phyloP scores from a whole-genome alignment of 768 basidiomycete genomes.

The Scleroderma bovista region DNA sequence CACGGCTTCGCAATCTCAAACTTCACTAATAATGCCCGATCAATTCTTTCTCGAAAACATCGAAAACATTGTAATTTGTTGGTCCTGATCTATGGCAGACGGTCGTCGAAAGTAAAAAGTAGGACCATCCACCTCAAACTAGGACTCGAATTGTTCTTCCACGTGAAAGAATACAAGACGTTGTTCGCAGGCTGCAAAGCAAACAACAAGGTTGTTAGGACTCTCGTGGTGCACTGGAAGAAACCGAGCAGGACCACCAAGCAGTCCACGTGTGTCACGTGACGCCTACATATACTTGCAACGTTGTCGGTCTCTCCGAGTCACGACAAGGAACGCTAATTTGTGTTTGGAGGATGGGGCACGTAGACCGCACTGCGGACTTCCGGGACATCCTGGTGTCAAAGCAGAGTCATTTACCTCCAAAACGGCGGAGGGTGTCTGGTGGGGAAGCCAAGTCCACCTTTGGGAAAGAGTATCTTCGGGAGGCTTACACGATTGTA shows the following conservation, averaged over 20 bases:
- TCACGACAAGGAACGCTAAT: neutral
- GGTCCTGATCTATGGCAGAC: slow-evolving; percentile 57
- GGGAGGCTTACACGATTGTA: slow-evolving; percentile 73
- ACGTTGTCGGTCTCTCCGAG: neutral
- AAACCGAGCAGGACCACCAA: no score
- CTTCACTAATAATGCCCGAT: no score
- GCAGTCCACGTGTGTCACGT: slow-evolving; percentile 26
- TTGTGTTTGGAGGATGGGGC: slow-evolving; percentile 40
- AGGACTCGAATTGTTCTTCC: slow-evolving; percentile 43
- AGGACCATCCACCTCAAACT: slow-evolving; percentile 69
- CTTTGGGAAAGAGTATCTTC: slow-evolving; percentile 61
- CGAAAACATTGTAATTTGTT: slow-evolving; percentile 11
- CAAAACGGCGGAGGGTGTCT: slow-evolving; percentile 46
- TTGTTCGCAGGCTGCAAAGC: slow-evolving; percentile 5
- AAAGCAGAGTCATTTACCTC: slow-evolving; percentile 36
- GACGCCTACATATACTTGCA: slow-evolving; percentile 4
- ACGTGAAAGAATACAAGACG: slow-evolving; percentile 23
- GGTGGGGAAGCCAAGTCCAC: slow-evolving; percentile 35
- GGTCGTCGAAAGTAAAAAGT: slow-evolving; percentile 33
- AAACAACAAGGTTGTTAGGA: slow-evolving; percentile 3
- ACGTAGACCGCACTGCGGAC: slow-evolving; percentile 54
- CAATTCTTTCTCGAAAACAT: neutral
- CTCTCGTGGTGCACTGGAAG: slow-evolving; percentile 2
- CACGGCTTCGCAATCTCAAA: no score
- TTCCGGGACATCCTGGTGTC: slow-evolving; percentile 50